Percentiles rank a stretch among this genome's conserved stretches.
These are phyloP conservation scores for Marchantia polymorpha DNA, from an alignment of 225 moss, liverwort and hornwort species.

Conservation along the genomic window DNA sequence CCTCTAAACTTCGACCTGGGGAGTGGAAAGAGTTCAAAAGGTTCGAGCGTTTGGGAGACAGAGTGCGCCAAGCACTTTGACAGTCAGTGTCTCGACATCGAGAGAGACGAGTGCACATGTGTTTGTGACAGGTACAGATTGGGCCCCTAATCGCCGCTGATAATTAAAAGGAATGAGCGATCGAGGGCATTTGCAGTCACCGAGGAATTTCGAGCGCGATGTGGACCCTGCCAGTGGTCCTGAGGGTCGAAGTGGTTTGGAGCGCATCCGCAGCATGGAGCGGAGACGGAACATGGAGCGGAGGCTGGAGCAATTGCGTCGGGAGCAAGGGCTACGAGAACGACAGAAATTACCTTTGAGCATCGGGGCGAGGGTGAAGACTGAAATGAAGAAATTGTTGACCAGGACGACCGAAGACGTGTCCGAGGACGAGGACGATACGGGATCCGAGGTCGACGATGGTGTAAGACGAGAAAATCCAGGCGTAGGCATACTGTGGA, in stretches of 20 bases:
- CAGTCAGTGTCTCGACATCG: too few relatives aligned
- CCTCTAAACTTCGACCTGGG: too few relatives aligned
- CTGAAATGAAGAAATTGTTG: slow-evolving; percentile 29
- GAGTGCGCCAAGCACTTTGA: too few relatives aligned
- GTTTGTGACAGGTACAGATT: too few relatives aligned
- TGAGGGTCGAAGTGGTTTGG: not conserved
- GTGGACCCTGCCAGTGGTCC: not conserved
- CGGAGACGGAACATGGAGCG: slow-evolving; percentile 13
- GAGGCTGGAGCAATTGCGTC: slow-evolving; percentile 5
- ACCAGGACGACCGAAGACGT: slow-evolving; percentile 27
- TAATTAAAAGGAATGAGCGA: not conserved
- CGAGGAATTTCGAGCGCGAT: not conserved
- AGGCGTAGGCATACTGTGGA: slow-evolving; percentile 40
- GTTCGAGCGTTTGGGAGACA: too few relatives aligned
- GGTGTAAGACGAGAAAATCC: slow-evolving; percentile 19
- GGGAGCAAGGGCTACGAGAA: not conserved
- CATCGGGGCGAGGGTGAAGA: slow-evolving; percentile 29
- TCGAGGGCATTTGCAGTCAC: not conserved
- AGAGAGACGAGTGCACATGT: too few relatives aligned
- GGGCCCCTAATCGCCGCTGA: too few relatives aligned
- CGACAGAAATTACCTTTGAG: not conserved
- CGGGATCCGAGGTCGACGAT: slow-evolving; percentile 27
- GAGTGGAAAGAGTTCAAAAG: too few relatives aligned
- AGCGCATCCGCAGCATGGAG: slow-evolving; percentile 9
- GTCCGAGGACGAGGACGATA: slow-evolving; percentile 27